Evolutionary conservation across 2,329 filamentous ascomycete genomes (phyloP).

Genomic region (Amylocarpus encephaloides): DNA sequence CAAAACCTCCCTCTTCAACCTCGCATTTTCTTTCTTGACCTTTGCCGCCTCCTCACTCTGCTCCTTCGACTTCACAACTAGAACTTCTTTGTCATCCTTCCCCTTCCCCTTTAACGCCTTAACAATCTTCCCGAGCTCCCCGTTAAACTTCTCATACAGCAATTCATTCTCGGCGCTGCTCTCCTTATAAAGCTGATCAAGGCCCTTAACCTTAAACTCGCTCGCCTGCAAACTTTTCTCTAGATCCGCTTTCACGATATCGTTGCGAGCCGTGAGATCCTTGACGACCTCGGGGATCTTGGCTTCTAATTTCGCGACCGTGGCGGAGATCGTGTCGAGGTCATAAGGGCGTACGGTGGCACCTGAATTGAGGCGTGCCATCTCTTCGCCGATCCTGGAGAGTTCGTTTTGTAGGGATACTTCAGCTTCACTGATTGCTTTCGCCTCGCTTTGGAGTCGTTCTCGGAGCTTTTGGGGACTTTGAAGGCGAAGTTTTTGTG

Average conservation of each 20-base stretch:
- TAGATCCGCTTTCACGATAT: slow-evolving; percentile 62
- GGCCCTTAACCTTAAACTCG: slow-evolving; percentile 71
- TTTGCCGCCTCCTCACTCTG: slow-evolving; percentile 69
- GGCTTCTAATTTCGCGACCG: slow-evolving; percentile 62
- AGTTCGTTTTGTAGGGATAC: slow-evolving; percentile 67
- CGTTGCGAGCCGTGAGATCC: slow-evolving; percentile 55
- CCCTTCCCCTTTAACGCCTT: slow-evolving; percentile 66
- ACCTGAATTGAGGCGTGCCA: slow-evolving; percentile 51
- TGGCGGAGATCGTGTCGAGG: slow-evolving; percentile 41
- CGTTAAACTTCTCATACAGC: slow-evolving; percentile 85
- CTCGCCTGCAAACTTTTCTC: slow-evolving; percentile 64
- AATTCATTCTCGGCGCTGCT: slow-evolving; percentile 86
- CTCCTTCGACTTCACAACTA: slow-evolving; percentile 65
- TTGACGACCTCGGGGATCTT: slow-evolving; percentile 54
- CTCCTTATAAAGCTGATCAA: slow-evolving; percentile 86
- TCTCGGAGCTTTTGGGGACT: slow-evolving; percentile 74
- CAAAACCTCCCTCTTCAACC: slow-evolving; percentile 75
- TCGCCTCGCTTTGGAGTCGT: slow-evolving; percentile 76
- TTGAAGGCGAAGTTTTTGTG: slow-evolving; percentile 55
- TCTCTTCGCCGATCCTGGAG: slow-evolving; percentile 72
- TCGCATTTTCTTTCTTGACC: slow-evolving; percentile 78
- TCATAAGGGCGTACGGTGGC: slow-evolving; percentile 29
- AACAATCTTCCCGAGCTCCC: slow-evolving; percentile 78
- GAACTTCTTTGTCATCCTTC: slow-evolving; percentile 72
- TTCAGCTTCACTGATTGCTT: slow-evolving; percentile 63